These are phyloP conservation scores for Termitomyces eurrhizus DNA, from an alignment of 768 basidiomycete genomes.

Conservation along the genomic window DNA sequence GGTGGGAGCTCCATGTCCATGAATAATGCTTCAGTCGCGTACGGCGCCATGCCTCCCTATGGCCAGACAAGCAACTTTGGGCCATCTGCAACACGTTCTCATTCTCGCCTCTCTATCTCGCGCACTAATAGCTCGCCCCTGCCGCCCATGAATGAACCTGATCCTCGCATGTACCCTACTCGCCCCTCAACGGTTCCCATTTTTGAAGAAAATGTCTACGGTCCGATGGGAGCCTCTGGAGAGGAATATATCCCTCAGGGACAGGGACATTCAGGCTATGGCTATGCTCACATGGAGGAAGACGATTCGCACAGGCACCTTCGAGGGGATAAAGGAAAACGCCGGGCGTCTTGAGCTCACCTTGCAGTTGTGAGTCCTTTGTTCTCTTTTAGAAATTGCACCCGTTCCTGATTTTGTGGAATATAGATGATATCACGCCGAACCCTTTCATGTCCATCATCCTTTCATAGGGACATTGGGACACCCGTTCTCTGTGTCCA, in stretches of 20 bases:
- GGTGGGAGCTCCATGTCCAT: neutral
- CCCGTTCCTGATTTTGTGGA: neutral
- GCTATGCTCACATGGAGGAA: neutral
- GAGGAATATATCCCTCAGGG: neutral
- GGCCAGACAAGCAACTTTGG: constrained; percentile 6
- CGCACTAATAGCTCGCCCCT: constrained; percentile 8
- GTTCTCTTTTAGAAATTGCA: neutral
- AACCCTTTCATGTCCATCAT: neutral
- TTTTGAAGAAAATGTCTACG: neutral
- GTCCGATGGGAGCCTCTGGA: neutral
- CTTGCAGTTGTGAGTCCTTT: neutral
- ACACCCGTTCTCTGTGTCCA: neutral
- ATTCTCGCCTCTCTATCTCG: neutral
- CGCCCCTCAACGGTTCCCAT: constrained; percentile 9
- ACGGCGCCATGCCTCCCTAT: constrained; percentile 1
- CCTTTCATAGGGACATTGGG: neutral
- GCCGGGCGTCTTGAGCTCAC: neutral
- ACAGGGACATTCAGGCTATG: neutral
- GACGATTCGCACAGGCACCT: constrained; percentile 3
- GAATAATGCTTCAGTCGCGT: neutral
- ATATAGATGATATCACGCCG: neutral
- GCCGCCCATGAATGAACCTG: neutral
- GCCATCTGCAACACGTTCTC: neutral
- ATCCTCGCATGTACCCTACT: neutral
- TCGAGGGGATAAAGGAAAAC: constrained; percentile 4